Percentiles rank a stretch among this genome's conserved stretches.
These are phyloP conservation scores for Alternaria rosae DNA, from an alignment of 2,329 filamentous ascomycete genomes.

Conservation along the genomic window DNA sequence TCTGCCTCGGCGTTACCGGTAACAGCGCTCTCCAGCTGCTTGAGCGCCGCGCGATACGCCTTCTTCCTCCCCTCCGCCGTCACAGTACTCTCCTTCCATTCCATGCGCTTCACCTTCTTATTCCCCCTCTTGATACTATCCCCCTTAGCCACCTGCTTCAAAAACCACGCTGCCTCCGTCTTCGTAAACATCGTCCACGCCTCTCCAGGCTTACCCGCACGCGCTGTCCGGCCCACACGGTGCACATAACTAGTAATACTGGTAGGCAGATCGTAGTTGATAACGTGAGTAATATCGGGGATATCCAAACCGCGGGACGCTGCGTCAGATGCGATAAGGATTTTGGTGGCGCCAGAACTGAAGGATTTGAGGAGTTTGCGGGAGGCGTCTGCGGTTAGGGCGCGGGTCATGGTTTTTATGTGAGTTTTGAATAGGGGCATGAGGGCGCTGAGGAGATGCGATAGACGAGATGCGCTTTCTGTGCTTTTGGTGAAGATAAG, in stretches of 20 bases:
- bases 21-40: conserved; percentile 69
- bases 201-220: conserved; percentile 76
- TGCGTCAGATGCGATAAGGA: conserved; percentile 92
- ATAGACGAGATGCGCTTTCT: conserved; percentile 85
- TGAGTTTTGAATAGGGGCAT: conserved; percentile 64
- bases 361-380: conserved; percentile 74
- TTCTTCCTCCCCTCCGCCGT: conserved; percentile 50
- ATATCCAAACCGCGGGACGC: conserved; percentile 90
- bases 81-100: conserved; percentile 51
- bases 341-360: conserved; percentile 66
- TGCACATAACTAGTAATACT: conserved; percentile 87
- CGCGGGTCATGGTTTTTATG: conserved; percentile 78
- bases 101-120: conserved; percentile 56
- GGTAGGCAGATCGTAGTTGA: conserved; percentile 92
- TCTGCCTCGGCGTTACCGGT: conserved; percentile 31
- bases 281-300: conserved; percentile 77
- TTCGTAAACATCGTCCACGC: conserved; percentile 89
- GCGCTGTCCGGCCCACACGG: conserved; percentile 87
- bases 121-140: conserved; percentile 58
- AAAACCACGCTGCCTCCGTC: conserved; percentile 89
- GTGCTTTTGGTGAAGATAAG: conserved; percentile 93
- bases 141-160: conserved; percentile 75
- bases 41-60: conserved; percentile 63
- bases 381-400: conserved; percentile 74
- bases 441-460: conserved; percentile 76